These are phyloP conservation scores for Gossypium schwendimanii DNA, from an alignment of 441 rosid species.

Conservation along the genomic window DNA sequence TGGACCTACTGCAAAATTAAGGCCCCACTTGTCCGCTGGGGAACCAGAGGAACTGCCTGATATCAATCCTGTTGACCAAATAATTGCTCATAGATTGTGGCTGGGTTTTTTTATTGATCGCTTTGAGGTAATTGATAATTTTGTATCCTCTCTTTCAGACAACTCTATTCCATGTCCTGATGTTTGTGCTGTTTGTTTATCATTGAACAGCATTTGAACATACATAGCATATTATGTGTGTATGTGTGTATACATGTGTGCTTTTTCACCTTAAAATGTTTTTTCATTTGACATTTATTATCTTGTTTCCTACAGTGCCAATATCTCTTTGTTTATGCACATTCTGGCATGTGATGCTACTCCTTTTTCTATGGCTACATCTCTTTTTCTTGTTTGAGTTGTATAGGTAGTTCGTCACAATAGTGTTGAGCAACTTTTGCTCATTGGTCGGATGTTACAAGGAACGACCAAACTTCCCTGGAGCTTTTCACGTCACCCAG, in stretches of 20 bases:
- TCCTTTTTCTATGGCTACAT: slow-evolving; percentile 7
- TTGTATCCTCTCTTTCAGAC: background rate
- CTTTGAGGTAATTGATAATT: slow-evolving; percentile 58
- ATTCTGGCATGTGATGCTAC: slow-evolving; percentile 2
- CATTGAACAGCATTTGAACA: background rate
- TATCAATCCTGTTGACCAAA: slow-evolving; percentile 80
- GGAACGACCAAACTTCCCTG: slow-evolving; percentile 77
- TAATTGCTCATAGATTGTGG: slow-evolving; percentile 93
- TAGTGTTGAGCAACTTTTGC: slow-evolving; percentile 90
- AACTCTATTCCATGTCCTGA: background rate
- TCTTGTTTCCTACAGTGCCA: background rate
- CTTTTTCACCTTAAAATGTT: background rate
- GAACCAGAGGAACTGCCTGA: slow-evolving; percentile 76
- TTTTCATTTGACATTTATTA: background rate
- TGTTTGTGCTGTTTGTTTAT: slow-evolving; percentile 5
- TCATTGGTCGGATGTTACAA: slow-evolving; percentile 86
- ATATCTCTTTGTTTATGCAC: background rate
- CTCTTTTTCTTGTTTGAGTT: slow-evolving; percentile 21
- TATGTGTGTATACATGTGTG: background rate
- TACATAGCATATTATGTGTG: background rate
- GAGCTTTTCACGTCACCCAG: slow-evolving; percentile 96
- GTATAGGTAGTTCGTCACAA: slow-evolving; percentile 81
- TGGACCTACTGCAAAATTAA: slow-evolving; percentile 91
- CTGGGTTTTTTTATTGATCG: slow-evolving; percentile 94
- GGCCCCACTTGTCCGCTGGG: slow-evolving; percentile 94